Evolutionary conservation across 2,329 filamentous ascomycete species (phyloP).

Genomic region (Dactylellina drechsleri): DNA sequence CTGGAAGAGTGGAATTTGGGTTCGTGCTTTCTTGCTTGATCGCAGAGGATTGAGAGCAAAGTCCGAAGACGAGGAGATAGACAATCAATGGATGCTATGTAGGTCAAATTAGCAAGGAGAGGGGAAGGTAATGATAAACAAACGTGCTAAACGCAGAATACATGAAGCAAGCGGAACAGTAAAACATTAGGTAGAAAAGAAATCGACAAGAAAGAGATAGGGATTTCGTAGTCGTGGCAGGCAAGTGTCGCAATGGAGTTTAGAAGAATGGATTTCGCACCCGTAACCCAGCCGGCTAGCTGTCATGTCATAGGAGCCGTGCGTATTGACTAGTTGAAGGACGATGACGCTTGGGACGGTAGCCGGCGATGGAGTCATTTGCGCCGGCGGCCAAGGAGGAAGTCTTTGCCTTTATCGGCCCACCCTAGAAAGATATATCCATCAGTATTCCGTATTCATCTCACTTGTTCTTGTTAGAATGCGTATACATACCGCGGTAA

Average conservation of each 20-base stretch:
- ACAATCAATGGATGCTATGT: slow-evolving; percentile 54
- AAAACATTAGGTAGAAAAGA: slow-evolving; percentile 3
- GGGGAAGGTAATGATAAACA: neutral
- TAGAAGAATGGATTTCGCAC: slow-evolving; percentile 15
- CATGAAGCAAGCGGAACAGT: slow-evolving; percentile 2
- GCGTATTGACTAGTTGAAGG: slow-evolving; percentile 42
- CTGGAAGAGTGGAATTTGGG: neutral
- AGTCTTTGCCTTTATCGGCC: slow-evolving; percentile 68
- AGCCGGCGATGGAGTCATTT: slow-evolving; percentile 55
- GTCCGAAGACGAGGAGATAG: neutral
- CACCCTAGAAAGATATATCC: slow-evolving; percentile 61
- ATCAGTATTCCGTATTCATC: neutral
- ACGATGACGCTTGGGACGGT: slow-evolving; percentile 53
- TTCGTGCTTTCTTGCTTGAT: too few relatives aligned
- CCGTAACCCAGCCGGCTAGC: slow-evolving; percentile 45
- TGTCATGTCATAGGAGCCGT: slow-evolving; percentile 46
- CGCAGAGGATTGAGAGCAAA: neutral
- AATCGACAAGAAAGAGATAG: neutral
- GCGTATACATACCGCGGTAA: slow-evolving; percentile 52
- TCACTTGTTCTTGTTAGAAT: neutral
- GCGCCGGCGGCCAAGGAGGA: slow-evolving; percentile 44
- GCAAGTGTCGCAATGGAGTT: slow-evolving; percentile 14
- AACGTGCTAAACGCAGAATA: slow-evolving; percentile 4
- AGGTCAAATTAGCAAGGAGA: slow-evolving; percentile 1
- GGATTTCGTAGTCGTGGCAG: slow-evolving; percentile 44